Base-by-base conservation (phyloP, 495 filamentous ascomycete genomes). In the Lophiotrema nucula region DNA sequence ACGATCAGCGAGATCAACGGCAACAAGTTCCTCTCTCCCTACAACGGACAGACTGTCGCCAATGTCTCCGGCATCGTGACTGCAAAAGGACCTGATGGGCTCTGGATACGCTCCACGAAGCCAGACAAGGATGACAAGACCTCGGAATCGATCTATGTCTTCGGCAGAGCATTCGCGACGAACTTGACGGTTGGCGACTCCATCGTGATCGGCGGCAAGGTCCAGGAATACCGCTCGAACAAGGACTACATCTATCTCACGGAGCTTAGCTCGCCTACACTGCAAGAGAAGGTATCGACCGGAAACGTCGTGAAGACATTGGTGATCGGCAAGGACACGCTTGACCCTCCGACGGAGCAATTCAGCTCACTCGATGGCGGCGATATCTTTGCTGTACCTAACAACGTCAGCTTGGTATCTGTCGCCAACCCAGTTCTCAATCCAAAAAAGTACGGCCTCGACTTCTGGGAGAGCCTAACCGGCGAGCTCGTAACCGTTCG, bases 1-100 rank as follows among this genome's bases (percentile, higher is more conserved):
- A 79, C 79, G 41, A 83, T 87, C 62, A 72, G 73, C 33, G 76
- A 81, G 54, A 85, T 87, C 73, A 84, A 83, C 60, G 83, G 82
- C 55, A 73, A 79, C 47, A 74, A 67, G n/a, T 85, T 75, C 71
- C 62, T 83, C 31, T 87, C 83, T 19, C 74, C 81, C 0, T 77
- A 76, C 65, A 72, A 71, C 3, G 77, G 76, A 10, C 51, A 80
- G 58, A 68, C 57, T 0, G 78, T 86, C 37, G 76, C 73, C 10
- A 72, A 77, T 35, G 73, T 87, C 33, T 76, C 76, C 6, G 83
- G 83, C 4, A 66, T 85, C 22, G 74, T 85, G n/a, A 80, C 79
- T 12, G 83, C 81, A 25, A 81, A 81, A 67, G 78, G 77, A 0
- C 74, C 78, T 11, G 72, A 71, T 43, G 83, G 83, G 1, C 74